phyloP scores from a whole-genome alignment of 148 eudicot species.

The Heliamphora exappendiculata region DNA sequence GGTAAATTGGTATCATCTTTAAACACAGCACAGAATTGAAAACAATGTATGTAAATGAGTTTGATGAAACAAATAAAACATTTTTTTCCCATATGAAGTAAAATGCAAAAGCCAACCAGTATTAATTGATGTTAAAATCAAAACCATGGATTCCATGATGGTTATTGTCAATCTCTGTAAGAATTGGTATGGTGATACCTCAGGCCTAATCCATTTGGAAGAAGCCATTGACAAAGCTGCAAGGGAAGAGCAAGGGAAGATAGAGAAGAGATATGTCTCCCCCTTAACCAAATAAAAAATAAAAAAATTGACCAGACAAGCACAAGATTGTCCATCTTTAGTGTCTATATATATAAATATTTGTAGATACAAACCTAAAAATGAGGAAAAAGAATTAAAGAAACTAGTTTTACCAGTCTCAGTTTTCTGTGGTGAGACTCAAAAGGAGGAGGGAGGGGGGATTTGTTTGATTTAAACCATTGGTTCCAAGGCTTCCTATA shows the following conservation, averaged over 20 bases:
- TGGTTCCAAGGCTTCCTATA: background rate
- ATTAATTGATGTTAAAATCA: too few relatives aligned
- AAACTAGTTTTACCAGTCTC: background rate
- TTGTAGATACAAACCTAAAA: background rate
- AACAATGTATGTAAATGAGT: too few relatives aligned
- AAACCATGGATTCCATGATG: background rate
- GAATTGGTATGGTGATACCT: conserved; percentile 15
- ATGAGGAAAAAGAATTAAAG: background rate
- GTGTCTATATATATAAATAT: background rate
- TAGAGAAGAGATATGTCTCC: background rate
- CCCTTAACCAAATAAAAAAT: background rate
- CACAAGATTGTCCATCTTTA: background rate
- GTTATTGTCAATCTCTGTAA: background rate
- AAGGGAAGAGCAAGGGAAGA: background rate
- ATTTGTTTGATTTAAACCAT: background rate
- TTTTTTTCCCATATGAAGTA: too few relatives aligned
- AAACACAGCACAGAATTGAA: too few relatives aligned
- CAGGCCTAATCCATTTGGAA: conserved; percentile 30
- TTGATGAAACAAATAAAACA: too few relatives aligned
- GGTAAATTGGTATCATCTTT: too few relatives aligned
- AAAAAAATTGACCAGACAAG: background rate
- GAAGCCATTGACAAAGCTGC: conserved; percentile 6
- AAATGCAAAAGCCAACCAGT: too few relatives aligned
- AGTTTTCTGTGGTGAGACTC: conserved; percentile 7
- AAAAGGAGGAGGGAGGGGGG: background rate